Conservation (phyloP, 2,329 filamentous ascomycete genomes). For the Alternaria ethzedia region DNA sequence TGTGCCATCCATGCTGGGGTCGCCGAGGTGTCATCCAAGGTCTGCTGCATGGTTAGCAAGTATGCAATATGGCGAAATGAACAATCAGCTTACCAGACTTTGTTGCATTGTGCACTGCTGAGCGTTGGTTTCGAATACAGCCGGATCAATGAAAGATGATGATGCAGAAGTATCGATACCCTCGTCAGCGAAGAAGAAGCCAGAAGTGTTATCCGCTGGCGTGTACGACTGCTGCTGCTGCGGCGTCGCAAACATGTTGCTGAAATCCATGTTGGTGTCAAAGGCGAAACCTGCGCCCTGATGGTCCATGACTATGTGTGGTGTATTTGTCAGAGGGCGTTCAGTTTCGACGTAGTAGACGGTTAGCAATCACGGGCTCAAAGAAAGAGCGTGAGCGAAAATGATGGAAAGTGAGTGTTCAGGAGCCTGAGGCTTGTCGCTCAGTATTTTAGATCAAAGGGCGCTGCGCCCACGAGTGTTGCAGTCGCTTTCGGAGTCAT, state of each 20-base stretch:
- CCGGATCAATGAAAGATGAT: conserved; percentile 26
- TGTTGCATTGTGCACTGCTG: conserved; percentile 33
- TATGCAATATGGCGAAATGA: not conserved
- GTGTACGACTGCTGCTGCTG: conserved; percentile 26
- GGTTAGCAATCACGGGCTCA: conserved; percentile 30
- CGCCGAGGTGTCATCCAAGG: conserved; percentile 44
- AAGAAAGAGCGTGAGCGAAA: conserved; percentile 25
- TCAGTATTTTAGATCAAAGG: conserved; percentile 35
- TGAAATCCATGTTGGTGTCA: conserved; percentile 42
- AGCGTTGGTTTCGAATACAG: conserved; percentile 26
- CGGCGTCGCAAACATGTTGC: conserved; percentile 32
- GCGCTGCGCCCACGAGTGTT: conserved; percentile 20
- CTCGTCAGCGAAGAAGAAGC: conserved; percentile 44
- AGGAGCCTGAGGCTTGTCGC: conserved; percentile 38
- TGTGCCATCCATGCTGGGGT: conserved; percentile 35
- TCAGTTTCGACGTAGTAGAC: conserved; percentile 7
- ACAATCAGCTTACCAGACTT: conserved; percentile 34
- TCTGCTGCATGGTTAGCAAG: conserved; percentile 20
- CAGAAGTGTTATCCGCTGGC: conserved; percentile 40
- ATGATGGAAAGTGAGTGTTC: conserved; percentile 40
- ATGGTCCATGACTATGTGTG: conserved; percentile 27
- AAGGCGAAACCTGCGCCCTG: conserved; percentile 42
- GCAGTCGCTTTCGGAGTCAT: conserved; percentile 22
- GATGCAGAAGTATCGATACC: conserved; percentile 40
- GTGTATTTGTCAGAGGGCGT: conserved; percentile 29